Conservation (phyloP, 176 grass and related monocot species). For the Guadua angustifolia region DNA sequence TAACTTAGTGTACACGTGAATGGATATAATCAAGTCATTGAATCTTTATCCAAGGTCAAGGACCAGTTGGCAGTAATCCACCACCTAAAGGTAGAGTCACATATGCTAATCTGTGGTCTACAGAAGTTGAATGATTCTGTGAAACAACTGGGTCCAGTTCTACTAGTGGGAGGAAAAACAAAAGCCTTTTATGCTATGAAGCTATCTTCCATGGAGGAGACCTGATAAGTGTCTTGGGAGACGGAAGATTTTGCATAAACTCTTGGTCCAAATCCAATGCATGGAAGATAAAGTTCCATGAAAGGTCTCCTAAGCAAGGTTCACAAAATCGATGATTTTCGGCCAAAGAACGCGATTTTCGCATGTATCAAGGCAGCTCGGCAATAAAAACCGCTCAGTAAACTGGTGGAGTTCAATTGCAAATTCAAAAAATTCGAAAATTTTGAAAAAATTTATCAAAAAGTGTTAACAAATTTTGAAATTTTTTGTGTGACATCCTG, state of each 20-base stretch:
- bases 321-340: too few species aligned
- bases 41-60: neutral
- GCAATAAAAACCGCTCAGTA: too few species aligned
- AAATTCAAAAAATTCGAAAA: too few species aligned
- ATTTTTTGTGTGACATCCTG: too few species aligned
- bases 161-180: slow-evolving; percentile 4
- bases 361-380: too few species aligned
- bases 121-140: neutral
- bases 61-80: neutral
- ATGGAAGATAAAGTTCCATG: neutral
- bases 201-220: neutral
- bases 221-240: neutral
- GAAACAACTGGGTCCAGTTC: slow-evolving; percentile 4
- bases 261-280: neutral
- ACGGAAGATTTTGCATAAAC: neutral
- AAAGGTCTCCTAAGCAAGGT: too few species aligned
- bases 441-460: too few species aligned
- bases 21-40: neutral
- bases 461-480: too few species aligned
- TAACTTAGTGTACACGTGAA: neutral
- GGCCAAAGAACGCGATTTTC: too few species aligned
- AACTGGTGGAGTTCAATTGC: too few species aligned
- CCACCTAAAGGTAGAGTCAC: neutral
- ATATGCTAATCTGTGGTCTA: slow-evolving; percentile 7
- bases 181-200: neutral